Evolutionary conservation across 2,329 filamentous ascomycete species (phyloP), one percentile per base, ranked within the genome.

Genomic region (Pseudogymnoascus sp.): DNA sequence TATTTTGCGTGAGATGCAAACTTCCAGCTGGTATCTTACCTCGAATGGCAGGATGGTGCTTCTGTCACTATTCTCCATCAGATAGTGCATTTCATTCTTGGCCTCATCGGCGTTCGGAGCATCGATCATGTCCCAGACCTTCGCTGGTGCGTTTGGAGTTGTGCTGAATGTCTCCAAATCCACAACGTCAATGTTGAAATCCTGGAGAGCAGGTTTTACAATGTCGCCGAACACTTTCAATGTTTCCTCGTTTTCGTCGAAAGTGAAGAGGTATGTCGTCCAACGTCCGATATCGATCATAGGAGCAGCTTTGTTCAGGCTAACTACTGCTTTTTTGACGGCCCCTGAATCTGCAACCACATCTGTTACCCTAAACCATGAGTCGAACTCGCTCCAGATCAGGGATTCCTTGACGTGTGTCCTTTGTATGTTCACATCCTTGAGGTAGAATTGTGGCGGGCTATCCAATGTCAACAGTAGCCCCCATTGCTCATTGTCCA

Each of bases 1-100:
- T 23, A 86, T 80, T 0, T 87, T 86, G 29, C 88, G 84, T 0
- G 93, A 96, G n/a, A 97, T 81, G 72, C 93, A 97, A 0, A 91
- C 93, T 73, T 99, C 93, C 0, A 99, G 82, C 72, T 96, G 92
- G 71, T 97, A 99, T 15, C 91, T 84, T 1, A 96, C 84, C 0
- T 85, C 77, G 65, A 92, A 97, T 0, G 84, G 77, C 3, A 93
- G 78, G 67, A 31, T 74, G 65, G 66, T 29, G 75, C 75, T 23
- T 77, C 61, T 56, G 17, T 56, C 50, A 13, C 59, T 60, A 6
- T 59, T 61, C 21, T 60, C 56, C 64, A 21, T 66, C 61, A 63
- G 68, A 64, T 37, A 67, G n/a, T 59, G 61, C 31, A 71, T 15
- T 61, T 68, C 66, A 13, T 64, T 38, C 23, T 64, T 64, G 37